Conservation (phyloP, 768 basidiomycete species). For the Tremella mesenterica region DNA sequence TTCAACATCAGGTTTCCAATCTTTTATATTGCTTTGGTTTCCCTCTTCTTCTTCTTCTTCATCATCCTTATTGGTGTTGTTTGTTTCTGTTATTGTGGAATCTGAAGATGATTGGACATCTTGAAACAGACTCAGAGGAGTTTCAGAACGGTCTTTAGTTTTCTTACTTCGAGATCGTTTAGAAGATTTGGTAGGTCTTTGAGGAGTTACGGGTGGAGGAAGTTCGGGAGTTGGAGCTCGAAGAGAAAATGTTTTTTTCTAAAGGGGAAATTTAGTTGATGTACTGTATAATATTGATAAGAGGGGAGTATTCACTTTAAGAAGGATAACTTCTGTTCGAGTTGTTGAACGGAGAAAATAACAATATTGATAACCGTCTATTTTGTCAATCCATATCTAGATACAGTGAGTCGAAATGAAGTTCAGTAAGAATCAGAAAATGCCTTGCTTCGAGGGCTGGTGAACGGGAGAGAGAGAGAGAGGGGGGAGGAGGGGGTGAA, state of each 20-base stretch:
- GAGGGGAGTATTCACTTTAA: constrained; percentile 55
- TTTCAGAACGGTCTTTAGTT: too few relatives aligned
- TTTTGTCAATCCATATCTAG: neutral
- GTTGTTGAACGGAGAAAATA: constrained; percentile 80
- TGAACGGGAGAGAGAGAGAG: neutral
- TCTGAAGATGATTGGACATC: too few relatives aligned
- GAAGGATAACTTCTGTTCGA: constrained; percentile 61
- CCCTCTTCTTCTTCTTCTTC: constrained; percentile 21
- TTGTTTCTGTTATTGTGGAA: neutral
- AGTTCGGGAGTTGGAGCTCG: constrained; percentile 24
- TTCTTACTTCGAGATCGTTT: constrained; percentile 11
- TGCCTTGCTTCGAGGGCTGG: neutral
- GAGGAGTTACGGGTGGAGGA: constrained; percentile 7
- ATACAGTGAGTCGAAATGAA: too few relatives aligned
- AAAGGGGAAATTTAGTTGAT: neutral
- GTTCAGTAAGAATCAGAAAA: too few relatives aligned
- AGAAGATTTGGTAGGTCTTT: neutral
- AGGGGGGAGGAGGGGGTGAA: too few relatives aligned
- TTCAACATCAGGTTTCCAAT: constrained; percentile 40
- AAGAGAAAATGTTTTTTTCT: constrained; percentile 31
- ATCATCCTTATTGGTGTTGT: too few relatives aligned
- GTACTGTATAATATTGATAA: neutral
- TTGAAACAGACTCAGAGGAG: too few relatives aligned
- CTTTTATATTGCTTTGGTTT: constrained; percentile 29
- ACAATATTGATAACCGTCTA: constrained; percentile 82